Conservation (phyloP, 2,329 filamentous ascomycete genomes). For the Microsporum canis region DNA sequence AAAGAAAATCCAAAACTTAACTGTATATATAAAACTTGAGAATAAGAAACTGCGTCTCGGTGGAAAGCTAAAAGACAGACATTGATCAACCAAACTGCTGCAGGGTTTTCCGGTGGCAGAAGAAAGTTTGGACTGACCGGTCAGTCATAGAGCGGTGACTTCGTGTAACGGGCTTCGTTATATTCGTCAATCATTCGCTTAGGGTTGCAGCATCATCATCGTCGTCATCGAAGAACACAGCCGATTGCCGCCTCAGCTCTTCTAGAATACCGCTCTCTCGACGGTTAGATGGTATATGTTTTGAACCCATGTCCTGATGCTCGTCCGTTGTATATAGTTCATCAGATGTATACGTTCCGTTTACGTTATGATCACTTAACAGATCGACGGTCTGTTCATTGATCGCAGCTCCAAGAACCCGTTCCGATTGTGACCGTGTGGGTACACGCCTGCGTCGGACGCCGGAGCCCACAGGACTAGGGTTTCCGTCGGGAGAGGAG, state of each 20-base stretch:
- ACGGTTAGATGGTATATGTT: conserved; percentile 15
- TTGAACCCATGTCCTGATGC: background rate
- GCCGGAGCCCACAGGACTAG: conserved; percentile 12
- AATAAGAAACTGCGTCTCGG: background rate
- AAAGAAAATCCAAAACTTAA: background rate
- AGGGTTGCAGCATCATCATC: background rate
- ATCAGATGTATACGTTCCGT: background rate
- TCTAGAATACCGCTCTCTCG: conserved; percentile 28
- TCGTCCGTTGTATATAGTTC: background rate
- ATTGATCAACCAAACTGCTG: background rate
- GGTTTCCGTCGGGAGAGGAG: conserved; percentile 20
- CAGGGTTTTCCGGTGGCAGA: background rate
- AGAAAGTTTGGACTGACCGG: background rate
- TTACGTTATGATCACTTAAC: conserved; percentile 6
- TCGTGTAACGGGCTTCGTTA: background rate
- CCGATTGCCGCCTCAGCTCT: conserved; percentile 36
- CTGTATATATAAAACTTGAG: background rate
- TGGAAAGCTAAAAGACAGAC: background rate
- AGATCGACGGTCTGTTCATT: conserved; percentile 7
- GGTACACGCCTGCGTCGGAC: conserved; percentile 13
- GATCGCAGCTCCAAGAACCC: background rate
- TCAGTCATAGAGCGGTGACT: background rate
- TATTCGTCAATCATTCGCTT: background rate
- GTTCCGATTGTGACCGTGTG: conserved; percentile 1
- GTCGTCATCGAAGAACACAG: conserved; percentile 37